phyloP scores from a whole-genome alignment of 371 early-diverging fungal genomes.

The Mortierella sp. region DNA sequence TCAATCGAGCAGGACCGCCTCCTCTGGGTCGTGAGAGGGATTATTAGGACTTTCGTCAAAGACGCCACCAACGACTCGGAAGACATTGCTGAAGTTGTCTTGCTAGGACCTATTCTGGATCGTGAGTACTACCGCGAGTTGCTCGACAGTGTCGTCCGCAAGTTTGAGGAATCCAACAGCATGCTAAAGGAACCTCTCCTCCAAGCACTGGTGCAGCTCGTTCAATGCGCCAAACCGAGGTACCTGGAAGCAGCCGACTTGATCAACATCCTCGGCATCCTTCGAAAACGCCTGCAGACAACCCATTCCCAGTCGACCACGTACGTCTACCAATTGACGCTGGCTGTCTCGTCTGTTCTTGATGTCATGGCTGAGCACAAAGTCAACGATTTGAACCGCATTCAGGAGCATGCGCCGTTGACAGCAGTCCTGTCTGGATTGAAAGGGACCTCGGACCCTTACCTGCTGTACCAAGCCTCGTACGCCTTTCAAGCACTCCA shows the following conservation, averaged over 20 bases:
- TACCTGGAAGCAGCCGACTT: conserved; percentile 20
- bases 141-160: background rate
- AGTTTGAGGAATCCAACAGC: background rate
- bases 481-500: conserved; percentile 25
- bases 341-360: conserved; percentile 10
- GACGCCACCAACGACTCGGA: conserved; percentile 4
- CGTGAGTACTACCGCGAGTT: conserved; percentile 14
- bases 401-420: conserved; percentile 13
- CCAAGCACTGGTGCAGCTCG: conserved; percentile 9
- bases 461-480: conserved; percentile 15
- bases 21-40: background rate
- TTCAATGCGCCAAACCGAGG: conserved; percentile 2
- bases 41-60: conserved; percentile 7
- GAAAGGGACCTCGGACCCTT: conserved; percentile 9
- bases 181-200: conserved; percentile 8
- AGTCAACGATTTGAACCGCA: conserved; percentile 16
- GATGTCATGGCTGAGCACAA: conserved; percentile 21
- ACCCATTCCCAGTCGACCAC: conserved; percentile 2
- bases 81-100: conserved; percentile 6
- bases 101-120: conserved; percentile 6
- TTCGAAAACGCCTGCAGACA: background rate
- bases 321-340: conserved; percentile 5
- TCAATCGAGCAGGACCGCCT: conserved; percentile 1
- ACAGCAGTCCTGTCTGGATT: background rate
- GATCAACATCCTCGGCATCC: background rate